Evolutionary conservation across 768 basidiomycete genomes (phyloP).

Genomic region (Cystofilobasidium bisporidii): DNA sequence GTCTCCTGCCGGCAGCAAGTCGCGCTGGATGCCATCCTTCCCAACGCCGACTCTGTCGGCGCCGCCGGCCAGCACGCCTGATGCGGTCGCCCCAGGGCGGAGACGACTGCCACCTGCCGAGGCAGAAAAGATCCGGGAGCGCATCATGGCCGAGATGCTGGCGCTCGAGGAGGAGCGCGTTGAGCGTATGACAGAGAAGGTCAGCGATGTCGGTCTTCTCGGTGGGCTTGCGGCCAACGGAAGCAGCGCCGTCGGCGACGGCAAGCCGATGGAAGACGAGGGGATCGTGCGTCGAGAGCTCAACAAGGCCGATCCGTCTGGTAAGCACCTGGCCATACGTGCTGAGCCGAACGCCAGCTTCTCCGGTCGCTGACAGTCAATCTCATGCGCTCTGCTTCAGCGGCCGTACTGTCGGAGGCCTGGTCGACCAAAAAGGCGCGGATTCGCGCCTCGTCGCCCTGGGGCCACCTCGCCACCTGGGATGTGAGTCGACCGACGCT

Average conservation of each 20-base stretch:
- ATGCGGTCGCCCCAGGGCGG: constrained; percentile 40
- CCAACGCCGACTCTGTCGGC: not conserved
- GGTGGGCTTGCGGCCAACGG: constrained; percentile 11
- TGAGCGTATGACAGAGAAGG: constrained; percentile 61
- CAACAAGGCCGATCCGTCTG: constrained; percentile 90
- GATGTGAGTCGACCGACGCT: no score
- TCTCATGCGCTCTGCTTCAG: constrained; percentile 33
- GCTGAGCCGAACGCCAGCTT: no score
- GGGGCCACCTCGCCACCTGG: constrained; percentile 78
- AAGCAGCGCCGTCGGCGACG: constrained; percentile 38
- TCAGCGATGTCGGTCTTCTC: constrained; percentile 34
- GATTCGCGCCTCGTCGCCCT: constrained; percentile 85
- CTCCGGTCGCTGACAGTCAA: no score
- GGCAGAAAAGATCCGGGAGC: constrained; percentile 78
- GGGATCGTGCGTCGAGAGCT: constrained; percentile 84
- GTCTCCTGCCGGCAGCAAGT: not conserved
- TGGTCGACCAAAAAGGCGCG: constrained; percentile 92
- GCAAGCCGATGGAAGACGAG: constrained; percentile 78
- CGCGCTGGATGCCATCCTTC: constrained; percentile 10
- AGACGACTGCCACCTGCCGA: constrained; percentile 71
- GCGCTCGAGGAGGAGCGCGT: constrained; percentile 92
- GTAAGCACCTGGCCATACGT: no score
- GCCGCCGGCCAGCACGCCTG: not conserved
- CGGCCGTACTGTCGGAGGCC: constrained; percentile 87
- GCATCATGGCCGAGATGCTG: constrained; percentile 99